Evolutionary conservation across 2,329 filamentous ascomycete species (phyloP), one percentile per base, ranked within the genome.

Genomic region (Emergomyces orientalis): DNA sequence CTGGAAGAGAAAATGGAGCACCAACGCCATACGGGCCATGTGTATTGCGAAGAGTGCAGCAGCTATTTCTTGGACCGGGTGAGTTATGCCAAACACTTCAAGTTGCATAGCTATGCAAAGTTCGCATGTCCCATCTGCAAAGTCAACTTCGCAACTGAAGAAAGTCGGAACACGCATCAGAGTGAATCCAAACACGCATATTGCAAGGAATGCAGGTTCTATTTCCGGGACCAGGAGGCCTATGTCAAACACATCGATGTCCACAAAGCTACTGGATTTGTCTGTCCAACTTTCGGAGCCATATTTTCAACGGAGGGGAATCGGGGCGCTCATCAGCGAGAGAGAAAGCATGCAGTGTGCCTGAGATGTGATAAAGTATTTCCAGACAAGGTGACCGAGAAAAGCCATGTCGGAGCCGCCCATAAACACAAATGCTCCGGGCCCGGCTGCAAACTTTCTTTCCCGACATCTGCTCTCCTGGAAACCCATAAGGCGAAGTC

Each of bases 11-110:
- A 64, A 13, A 34, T 7, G 27, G 14, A 59, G 22, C 66, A 67
- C 47, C 64, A 67, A 51, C 34, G 61, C 30, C 17, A 45, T 8
- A 63, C 63, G 3, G 34, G 43, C 8, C 66, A 67, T 34, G 62
- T 62, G 14, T 65, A 64, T 27, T 67, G 66, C 51, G 61, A 59
- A 32, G 9, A 32, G 8, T 67, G 65, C 57, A 61, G 63, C 45
- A 59, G 64, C 54, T 67, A 63, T 52, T 67, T 67, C 45, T 30
- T 22, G 51, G 56, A 60, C 39, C 25, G 58, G 47, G 9, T 49
- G 55, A 32, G 30, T 13, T 9, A 51, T 9, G n/a, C 32, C 11
- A 60, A 60, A 25, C 22, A 60, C 45, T 30, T 27, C 58, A 39
- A 13, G 27, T 2, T 51, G 22, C 56, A 59, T 14, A 43, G 5